A percentile compares a stretch with the other conserved stretches of the same genome.
Evolutionary conservation across 2,329 filamentous ascomycete species (phyloP).

Genomic region (Scolecobasidium constrictum): DNA sequence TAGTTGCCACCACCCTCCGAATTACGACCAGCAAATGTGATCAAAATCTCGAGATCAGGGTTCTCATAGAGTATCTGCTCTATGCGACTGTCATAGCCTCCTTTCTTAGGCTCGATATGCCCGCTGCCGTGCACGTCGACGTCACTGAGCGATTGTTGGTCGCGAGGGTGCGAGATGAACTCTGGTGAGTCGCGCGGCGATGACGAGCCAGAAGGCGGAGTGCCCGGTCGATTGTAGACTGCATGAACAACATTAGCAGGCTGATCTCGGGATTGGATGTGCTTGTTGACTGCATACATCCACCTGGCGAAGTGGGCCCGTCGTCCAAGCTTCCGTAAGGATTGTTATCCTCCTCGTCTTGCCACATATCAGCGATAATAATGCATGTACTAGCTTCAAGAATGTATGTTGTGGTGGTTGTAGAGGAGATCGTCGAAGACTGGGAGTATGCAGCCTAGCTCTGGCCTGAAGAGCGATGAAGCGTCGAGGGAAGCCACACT

Average conservation of each 20-base stretch:
- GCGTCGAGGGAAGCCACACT: too few relatives aligned
- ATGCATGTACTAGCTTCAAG: too few relatives aligned
- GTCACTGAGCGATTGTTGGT: constrained; percentile 37
- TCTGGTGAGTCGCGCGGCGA: constrained; percentile 55
- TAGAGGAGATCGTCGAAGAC: too few relatives aligned
- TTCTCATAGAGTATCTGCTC: constrained; percentile 97
- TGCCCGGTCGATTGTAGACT: constrained; percentile 49
- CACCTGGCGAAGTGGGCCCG: constrained; percentile 28
- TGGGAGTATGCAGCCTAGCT: too few relatives aligned
- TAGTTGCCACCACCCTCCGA: constrained; percentile 82
- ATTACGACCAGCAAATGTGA: constrained; percentile 93
- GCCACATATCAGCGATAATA: constrained; percentile 76
- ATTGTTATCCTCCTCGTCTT: constrained; percentile 91
- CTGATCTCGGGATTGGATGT: constrained; percentile 14
- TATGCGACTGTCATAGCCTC: constrained; percentile 87
- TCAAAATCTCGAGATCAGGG: constrained; percentile 77
- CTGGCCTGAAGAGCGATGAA: too few relatives aligned
- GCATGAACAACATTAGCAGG: constrained; percentile 14
- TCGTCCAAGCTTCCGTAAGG: constrained; percentile 82
- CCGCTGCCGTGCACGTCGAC: constrained; percentile 45
- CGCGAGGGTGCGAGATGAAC: constrained; percentile 39
- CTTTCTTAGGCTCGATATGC: constrained; percentile 53
- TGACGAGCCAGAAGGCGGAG: constrained; percentile 60
- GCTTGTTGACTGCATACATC: constrained; percentile 23
- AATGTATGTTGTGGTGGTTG: too few relatives aligned